Percentiles rank a stretch among this genome's conserved stretches.
phyloP scores from a whole-genome alignment of 495 filamentous ascomycete genomes.

The Tuber aestivum region DNA sequence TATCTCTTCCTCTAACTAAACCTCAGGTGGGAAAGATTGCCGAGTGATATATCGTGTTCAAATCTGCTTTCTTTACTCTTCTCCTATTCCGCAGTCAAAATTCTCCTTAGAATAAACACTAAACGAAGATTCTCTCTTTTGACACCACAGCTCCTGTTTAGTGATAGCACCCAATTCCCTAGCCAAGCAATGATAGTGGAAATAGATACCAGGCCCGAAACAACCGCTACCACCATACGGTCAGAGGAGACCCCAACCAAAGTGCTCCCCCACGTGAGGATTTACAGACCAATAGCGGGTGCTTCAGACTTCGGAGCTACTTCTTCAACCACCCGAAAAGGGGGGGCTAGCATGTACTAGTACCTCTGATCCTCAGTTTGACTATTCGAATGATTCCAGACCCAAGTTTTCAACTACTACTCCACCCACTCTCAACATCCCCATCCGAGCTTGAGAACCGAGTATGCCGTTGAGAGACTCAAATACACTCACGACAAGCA shows the following conservation, averaged over 20 bases:
- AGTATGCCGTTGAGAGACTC: not conserved
- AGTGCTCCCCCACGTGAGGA: not conserved
- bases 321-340: not conserved
- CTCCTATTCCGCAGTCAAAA: not conserved
- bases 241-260: not conserved
- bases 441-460: not conserved
- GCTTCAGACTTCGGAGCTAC: not conserved
- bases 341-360: not conserved
- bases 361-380: not conserved
- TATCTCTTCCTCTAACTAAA: not conserved
- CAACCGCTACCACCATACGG: not conserved
- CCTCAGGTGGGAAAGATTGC: not conserved
- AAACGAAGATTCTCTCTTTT: not conserved
- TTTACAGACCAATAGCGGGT: not conserved
- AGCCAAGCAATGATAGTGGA: not conserved
- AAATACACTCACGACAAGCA: not conserved
- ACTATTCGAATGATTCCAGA: not conserved
- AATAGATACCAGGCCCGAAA: not conserved
- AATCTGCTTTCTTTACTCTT: not conserved
- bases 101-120: not conserved
- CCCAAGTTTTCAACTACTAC: not conserved
- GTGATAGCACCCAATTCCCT: not conserved
- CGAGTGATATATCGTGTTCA: not conserved
- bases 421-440: not conserved
- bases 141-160: not conserved